phyloP scores from a whole-genome alignment of 2,329 filamentous ascomycete genomes.

The Atkinsonella hypoxylon region DNA sequence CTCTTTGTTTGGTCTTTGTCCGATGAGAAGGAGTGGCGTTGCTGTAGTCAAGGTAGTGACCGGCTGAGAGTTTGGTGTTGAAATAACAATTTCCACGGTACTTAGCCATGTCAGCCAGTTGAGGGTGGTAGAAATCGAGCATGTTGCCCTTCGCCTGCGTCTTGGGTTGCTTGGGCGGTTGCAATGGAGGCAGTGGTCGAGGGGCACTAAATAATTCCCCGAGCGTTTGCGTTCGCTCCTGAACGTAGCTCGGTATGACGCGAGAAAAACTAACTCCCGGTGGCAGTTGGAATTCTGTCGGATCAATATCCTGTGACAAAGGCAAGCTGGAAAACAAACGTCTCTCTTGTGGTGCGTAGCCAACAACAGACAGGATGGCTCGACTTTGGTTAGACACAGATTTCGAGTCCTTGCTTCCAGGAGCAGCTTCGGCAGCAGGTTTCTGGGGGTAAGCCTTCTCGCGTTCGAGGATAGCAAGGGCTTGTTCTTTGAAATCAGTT shows the following conservation, averaged over 20 bases:
- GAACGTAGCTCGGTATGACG: constrained; percentile 21
- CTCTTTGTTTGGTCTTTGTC: constrained; percentile 52
- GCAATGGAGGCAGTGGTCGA: constrained; percentile 49
- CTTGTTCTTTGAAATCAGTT: constrained; percentile 47
- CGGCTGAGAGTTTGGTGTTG: constrained; percentile 51
- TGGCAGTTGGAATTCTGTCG: constrained; percentile 45
- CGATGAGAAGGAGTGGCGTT: constrained; percentile 46
- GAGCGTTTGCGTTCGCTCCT: constrained; percentile 49
- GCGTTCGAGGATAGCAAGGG: constrained; percentile 49
- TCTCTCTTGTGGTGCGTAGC: constrained; percentile 59
- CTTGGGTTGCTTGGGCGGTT: constrained; percentile 61
- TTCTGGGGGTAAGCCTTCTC: constrained; percentile 41
- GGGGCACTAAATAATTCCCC: constrained; percentile 65
- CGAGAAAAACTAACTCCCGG: constrained; percentile 50
- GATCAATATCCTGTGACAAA: constrained; percentile 17
- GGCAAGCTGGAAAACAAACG: constrained; percentile 80
- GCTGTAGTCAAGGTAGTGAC: constrained; percentile 60
- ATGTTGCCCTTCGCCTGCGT: constrained; percentile 51
- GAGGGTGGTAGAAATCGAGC: constrained; percentile 41
- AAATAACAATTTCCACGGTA: constrained; percentile 50
- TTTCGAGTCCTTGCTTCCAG: constrained; percentile 27
- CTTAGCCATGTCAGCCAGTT: constrained; percentile 41
- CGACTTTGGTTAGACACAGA: constrained; percentile 31
- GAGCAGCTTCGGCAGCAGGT: constrained; percentile 23
- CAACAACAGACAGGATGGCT: constrained; percentile 63